Evolutionary conservation across 2,329 filamentous ascomycete species (phyloP), one percentile per base, ranked within the genome.

Genomic region (Curvularia sp.): DNA sequence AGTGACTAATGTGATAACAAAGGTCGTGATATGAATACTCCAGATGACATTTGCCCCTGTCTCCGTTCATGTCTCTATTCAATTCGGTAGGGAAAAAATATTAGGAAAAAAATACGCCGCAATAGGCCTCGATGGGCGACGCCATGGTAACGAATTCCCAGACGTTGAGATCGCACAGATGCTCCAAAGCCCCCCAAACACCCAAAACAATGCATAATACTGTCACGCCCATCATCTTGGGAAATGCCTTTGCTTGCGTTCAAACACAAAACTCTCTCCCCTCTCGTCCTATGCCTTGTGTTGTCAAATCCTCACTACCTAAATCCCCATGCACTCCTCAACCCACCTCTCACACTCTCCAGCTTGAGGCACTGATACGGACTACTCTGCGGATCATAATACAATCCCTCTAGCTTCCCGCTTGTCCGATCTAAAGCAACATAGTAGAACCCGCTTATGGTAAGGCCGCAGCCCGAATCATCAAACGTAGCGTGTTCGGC

Each of bases 401-500:
- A 85, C 60, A 84, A 70, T 0, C 83, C 83, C 63, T 84, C 79
- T 4, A 84, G 73, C 15, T 60, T 64, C 1, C 83, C 83, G 65
- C 81, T 79, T 12, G 70, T 71, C 41, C 83, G 71, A 54, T 77
- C 66, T 66, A 85, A 56, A 65, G 79, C 81, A 5, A 84, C 78
- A 64, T 83, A 85, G 62, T 85, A 85, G 61, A 85, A 85, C 0
- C 83, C 83, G 27, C 74, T 78, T 53, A 85, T 85, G 7, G 83
- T 85, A 36, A 84, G 71, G 0, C 82, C 82, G 52, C 72, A 77
- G 15, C 75, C 72, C 5, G 71, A 69, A 19, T 75, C 72, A n/a
- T 74, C 72, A 51, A 75, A 74, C 2, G 60, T 57, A 0, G 62
- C 61, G 8, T 71, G 69, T 42, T 72, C 69, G 1, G 59, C 54